Conservation (phyloP, 108 stramenopile genomes). For the Cyclotella sp. region DNA sequence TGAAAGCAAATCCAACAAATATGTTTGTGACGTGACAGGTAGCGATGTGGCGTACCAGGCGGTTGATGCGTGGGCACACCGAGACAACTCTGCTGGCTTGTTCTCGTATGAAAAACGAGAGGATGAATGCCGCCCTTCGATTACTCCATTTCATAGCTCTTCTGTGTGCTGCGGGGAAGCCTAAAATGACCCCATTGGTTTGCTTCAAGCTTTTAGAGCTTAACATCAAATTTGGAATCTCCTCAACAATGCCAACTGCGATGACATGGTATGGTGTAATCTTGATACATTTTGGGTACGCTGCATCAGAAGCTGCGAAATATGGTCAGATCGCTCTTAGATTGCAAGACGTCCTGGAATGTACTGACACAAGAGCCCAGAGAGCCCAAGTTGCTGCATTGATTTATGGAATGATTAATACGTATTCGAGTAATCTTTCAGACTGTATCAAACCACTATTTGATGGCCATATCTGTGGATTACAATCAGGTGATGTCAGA, state of each 20-base stretch:
- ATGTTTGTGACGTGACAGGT: background rate
- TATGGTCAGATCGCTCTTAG: slow-evolving; percentile 11
- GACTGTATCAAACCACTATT: slow-evolving; percentile 1
- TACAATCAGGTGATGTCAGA: slow-evolving; percentile 5
- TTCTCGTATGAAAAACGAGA: slow-evolving; percentile 5
- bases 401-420: slow-evolving; percentile 1
- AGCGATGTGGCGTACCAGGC: background rate
- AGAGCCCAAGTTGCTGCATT: background rate
- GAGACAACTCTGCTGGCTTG: background rate
- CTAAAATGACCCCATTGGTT: background rate
- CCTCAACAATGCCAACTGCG: slow-evolving; percentile 6
- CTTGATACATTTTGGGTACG: background rate
- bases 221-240: slow-evolving; percentile 15
- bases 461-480: background rate
- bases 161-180: background rate
- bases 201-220: slow-evolving; percentile 17
- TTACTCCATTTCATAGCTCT: background rate
- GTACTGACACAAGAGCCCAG: slow-evolving; percentile 3
- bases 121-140: background rate
- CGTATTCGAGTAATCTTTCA: background rate
- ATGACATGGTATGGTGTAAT: slow-evolving; percentile 15
- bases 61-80: background rate
- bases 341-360: background rate
- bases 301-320: slow-evolving; percentile 2
- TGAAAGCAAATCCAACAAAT: background rate